phyloP scores from a whole-genome alignment of 108 stramenopile species.

The Nitzschia sp. region DNA sequence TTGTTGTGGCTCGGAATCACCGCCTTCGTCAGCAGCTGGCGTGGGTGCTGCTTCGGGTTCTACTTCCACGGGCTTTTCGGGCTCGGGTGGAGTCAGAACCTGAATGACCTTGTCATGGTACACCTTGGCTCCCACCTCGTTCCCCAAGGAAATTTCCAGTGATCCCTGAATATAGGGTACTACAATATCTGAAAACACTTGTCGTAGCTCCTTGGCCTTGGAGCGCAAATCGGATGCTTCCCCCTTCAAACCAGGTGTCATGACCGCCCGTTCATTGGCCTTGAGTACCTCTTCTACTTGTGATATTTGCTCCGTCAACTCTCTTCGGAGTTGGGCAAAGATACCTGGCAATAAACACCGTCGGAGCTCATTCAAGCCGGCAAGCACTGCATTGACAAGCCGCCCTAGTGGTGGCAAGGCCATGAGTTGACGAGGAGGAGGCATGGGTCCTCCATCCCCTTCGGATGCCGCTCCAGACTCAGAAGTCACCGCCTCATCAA shows the following conservation, averaged over 20 bases:
- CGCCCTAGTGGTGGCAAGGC: conserved; percentile 82
- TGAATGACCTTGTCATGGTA: conserved; percentile 39
- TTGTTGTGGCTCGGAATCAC: neutral
- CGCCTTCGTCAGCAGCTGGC: neutral
- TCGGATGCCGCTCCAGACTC: conserved; percentile 24
- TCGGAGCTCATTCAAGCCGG: conserved; percentile 80
- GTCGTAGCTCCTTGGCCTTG: conserved; percentile 59
- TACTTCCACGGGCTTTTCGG: conserved; percentile 7
- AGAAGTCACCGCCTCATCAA: conserved; percentile 12
- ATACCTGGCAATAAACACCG: conserved; percentile 80
- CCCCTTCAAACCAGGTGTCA: conserved; percentile 73
- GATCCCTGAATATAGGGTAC: conserved; percentile 64
- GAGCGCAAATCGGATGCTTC: conserved; percentile 70
- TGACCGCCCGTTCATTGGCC: conserved; percentile 68
- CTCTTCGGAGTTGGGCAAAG: conserved; percentile 48
- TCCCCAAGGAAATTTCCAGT: conserved; percentile 74
- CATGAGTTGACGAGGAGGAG: conserved; percentile 73
- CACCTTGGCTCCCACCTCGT: conserved; percentile 26
- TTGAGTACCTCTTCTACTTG: conserved; percentile 54
- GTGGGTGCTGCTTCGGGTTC: conserved; percentile 8
- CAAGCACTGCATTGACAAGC: conserved; percentile 72
- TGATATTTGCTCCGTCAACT: conserved; percentile 32
- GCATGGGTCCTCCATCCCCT: conserved; percentile 19
- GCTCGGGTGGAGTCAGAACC: conserved; percentile 15
- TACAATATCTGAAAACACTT: conserved; percentile 48